Evolutionary conservation across 139 green algal genomes (phyloP).

Genomic region (Pleodorina starrii): DNA sequence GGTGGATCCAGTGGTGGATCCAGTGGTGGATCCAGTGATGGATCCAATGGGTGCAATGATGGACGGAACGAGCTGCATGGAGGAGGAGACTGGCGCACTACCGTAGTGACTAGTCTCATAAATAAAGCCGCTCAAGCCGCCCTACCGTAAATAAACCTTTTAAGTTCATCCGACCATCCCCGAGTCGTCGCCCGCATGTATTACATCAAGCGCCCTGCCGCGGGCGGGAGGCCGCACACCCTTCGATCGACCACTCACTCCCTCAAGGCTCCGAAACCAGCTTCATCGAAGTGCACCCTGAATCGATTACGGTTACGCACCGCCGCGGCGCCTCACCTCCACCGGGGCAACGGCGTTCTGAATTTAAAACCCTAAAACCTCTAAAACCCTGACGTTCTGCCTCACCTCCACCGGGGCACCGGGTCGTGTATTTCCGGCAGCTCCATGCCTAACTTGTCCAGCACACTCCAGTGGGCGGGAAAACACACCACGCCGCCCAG

Average conservation of each 20-base stretch:
- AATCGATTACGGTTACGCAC: neutral
- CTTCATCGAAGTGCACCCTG: neutral
- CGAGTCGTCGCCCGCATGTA: too few species aligned
- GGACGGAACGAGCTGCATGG: too few species aligned
- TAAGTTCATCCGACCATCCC: too few species aligned
- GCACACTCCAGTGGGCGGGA: constrained; percentile 42
- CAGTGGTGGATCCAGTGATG: too few species aligned
- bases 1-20: too few species aligned
- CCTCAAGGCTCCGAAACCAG: neutral
- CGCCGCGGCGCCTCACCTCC: neutral
- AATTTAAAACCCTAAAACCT: neutral
- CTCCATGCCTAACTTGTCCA: constrained; percentile 34
- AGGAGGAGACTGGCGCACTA: too few species aligned
- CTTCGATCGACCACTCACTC: neutral
- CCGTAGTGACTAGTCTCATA: too few species aligned
- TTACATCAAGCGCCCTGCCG: too few species aligned
- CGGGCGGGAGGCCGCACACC: neutral
- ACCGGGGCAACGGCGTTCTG: neutral
- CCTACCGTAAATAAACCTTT: too few species aligned
- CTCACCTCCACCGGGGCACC: constrained; percentile 42
- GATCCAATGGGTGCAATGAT: too few species aligned
- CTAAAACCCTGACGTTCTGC: neutral
- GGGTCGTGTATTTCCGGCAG: constrained; percentile 29
- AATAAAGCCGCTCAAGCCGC: too few species aligned
- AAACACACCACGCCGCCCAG: constrained; percentile 47